A percentile compares a stretch with the other conserved stretches of the same genome.
Conservation (phyloP, 345 rosid genomes). For the Crucihimalaya himalaica region DNA sequence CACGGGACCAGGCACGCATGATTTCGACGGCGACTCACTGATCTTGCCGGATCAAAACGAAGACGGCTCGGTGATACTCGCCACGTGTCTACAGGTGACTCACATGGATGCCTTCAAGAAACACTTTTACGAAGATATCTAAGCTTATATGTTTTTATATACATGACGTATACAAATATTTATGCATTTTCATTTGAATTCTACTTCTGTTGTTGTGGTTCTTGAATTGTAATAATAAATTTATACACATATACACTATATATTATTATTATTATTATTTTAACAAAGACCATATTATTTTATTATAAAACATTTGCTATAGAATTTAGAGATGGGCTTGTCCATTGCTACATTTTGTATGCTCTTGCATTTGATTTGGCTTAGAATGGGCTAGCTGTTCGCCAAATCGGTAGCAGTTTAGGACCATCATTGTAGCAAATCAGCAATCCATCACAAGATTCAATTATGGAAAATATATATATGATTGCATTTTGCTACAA, state of each 20-base stretch:
- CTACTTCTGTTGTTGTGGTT: conserved; percentile 4
- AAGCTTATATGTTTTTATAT: not conserved
- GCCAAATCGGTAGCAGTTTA: not conserved
- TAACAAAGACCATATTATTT: too few relatives aligned
- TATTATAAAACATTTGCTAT: not conserved
- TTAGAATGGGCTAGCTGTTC: not conserved
- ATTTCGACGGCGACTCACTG: conserved; percentile 52
- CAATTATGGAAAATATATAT: not conserved
- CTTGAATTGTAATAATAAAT: conserved; percentile 8
- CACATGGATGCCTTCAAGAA: conserved; percentile 43
- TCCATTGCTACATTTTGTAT: not conserved
- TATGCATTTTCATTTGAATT: conserved; percentile 26
- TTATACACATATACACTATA: not conserved
- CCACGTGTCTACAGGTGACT: conserved; percentile 35
- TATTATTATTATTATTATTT: not conserved
- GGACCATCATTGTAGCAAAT: too few relatives aligned
- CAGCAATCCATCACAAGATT: not conserved
- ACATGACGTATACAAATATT: not conserved
- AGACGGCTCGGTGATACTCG: conserved; percentile 33
- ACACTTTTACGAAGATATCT: conserved; percentile 41
- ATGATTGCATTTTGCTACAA: not conserved
- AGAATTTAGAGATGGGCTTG: not conserved
- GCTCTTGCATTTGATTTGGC: not conserved
- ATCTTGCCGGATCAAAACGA: conserved; percentile 43
- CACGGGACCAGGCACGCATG: conserved; percentile 57